phyloP scores from a whole-genome alignment of 2,329 filamentous ascomycete genomes.

The Ambrosiella beaveri region DNA sequence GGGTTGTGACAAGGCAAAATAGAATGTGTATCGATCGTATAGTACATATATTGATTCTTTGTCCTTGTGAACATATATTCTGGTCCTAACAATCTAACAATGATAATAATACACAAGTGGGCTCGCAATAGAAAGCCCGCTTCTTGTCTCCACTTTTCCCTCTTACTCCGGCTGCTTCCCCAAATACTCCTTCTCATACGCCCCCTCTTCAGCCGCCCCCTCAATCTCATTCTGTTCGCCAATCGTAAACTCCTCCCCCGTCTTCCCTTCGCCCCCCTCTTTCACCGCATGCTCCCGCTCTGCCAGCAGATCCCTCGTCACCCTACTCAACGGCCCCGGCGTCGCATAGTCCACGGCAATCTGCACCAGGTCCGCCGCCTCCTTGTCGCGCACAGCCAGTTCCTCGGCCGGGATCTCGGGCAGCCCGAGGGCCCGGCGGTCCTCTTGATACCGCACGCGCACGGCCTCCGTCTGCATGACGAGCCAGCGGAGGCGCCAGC shows the following conservation, averaged over 20 bases:
- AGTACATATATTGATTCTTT: too few species aligned
- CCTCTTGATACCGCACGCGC: slow-evolving; percentile 44
- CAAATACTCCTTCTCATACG: slow-evolving; percentile 21
- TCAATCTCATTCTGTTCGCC: slow-evolving; percentile 24
- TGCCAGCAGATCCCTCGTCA: slow-evolving; percentile 23
- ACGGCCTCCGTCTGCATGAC: slow-evolving; percentile 62
- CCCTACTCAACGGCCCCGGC: slow-evolving; percentile 22
- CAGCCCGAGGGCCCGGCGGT: slow-evolving; percentile 51
- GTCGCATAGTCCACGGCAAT: slow-evolving; percentile 27
- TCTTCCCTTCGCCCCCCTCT: slow-evolving; percentile 22
- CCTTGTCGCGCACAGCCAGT: slow-evolving; percentile 18
- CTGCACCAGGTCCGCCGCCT: slow-evolving; percentile 23
- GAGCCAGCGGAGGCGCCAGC: slow-evolving; percentile 80
- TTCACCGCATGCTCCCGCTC: slow-evolving; percentile 19
- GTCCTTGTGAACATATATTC: too few species aligned
- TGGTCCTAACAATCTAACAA: too few species aligned
- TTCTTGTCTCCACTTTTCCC: too few species aligned
- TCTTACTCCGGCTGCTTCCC: neutral
- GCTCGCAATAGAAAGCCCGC: too few species aligned
- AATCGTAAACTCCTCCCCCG: slow-evolving; percentile 28
- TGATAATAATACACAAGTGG: too few species aligned
- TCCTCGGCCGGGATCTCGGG: slow-evolving; percentile 20
- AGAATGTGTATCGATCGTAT: too few species aligned
- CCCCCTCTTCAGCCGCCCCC: slow-evolving; percentile 21
- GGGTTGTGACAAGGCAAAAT: too few species aligned